phyloP scores from a whole-genome alignment of 805 yeast species.

The Ascoidea tarda region DNA sequence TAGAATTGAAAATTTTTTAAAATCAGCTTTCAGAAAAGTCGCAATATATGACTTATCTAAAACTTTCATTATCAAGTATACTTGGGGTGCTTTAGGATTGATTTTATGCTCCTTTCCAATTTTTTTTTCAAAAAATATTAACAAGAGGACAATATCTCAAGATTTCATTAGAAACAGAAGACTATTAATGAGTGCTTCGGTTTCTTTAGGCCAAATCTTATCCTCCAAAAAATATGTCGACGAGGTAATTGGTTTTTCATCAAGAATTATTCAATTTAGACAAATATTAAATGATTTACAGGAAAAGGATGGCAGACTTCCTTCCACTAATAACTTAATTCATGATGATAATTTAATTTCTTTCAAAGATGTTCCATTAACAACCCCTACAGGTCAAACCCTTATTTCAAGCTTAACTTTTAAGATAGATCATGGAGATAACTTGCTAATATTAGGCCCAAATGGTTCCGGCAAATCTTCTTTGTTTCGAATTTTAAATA shows the following conservation, averaged over 20 bases:
- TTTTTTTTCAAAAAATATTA: constrained; percentile 36
- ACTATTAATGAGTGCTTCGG: constrained; percentile 69
- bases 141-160: constrained; percentile 8
- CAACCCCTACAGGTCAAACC: constrained; percentile 74
- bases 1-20: constrained; percentile 63
- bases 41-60: constrained; percentile 77
- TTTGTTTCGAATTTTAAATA: constrained; percentile 78
- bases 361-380: constrained; percentile 63
- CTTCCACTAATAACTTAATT: background rate
- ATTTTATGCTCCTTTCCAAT: constrained; percentile 81
- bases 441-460: constrained; percentile 84
- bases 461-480: constrained; percentile 96
- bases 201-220: constrained; percentile 76
- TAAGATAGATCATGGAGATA: constrained; percentile 67
- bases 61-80: constrained; percentile 77
- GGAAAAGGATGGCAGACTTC: background rate
- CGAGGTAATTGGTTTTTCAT: constrained; percentile 71
- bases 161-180: constrained; percentile 76
- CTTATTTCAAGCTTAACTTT: constrained; percentile 55
- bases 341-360: constrained; percentile 47
- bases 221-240: constrained; percentile 75
- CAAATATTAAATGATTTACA: constrained; percentile 33
- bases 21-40: constrained; percentile 60
- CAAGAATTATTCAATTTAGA: constrained; percentile 59
- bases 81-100: constrained; percentile 94